phyloP scores from a whole-genome alignment of 2,329 filamentous ascomycete species.

The Cryoendolithus antarcticus region DNA sequence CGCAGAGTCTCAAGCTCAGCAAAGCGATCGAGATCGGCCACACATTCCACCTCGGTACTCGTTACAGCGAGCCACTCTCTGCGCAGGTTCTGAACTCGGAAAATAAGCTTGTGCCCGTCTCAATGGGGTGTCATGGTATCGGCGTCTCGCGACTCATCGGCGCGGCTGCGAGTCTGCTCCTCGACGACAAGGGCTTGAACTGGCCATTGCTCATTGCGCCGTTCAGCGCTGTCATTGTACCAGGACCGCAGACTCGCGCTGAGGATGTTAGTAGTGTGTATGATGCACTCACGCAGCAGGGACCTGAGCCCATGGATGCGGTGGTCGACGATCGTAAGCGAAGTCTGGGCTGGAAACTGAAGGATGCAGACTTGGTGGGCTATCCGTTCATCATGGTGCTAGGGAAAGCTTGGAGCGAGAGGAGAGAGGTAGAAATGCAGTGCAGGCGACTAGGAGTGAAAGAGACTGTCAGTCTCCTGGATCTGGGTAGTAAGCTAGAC shows the following conservation, averaged over 20 bases:
- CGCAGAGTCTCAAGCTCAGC: conserved; percentile 51
- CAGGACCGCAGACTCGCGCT: conserved; percentile 15
- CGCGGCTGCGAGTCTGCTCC: conserved; percentile 65
- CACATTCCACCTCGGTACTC: conserved; percentile 84
- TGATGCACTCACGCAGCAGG: conserved; percentile 46
- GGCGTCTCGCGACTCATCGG: conserved; percentile 84
- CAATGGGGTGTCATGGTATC: conserved; percentile 97
- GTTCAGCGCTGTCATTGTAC: conserved; percentile 61
- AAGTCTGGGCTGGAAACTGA: conserved; percentile 70
- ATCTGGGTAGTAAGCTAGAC: neutral
- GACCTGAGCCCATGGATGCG: conserved; percentile 43
- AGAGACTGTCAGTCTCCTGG: conserved; percentile 31
- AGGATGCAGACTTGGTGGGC: conserved; percentile 78
- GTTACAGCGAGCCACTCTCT: conserved; percentile 66
- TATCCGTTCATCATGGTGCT: conserved; percentile 75
- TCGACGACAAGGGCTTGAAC: conserved; percentile 62
- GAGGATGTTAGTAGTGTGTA: conserved; percentile 38
- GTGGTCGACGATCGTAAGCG: conserved; percentile 59
- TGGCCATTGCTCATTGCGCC: conserved; percentile 85
- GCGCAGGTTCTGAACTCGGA: conserved; percentile 42
- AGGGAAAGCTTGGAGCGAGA: conserved; percentile 54
- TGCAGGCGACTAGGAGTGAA: conserved; percentile 56
- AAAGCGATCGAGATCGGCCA: conserved; percentile 84
- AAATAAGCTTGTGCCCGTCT: conserved; percentile 43
- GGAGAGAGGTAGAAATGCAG: conserved; percentile 58